phyloP scores from a whole-genome alignment of 768 basidiomycete genomes.

The Boletus edulis region DNA sequence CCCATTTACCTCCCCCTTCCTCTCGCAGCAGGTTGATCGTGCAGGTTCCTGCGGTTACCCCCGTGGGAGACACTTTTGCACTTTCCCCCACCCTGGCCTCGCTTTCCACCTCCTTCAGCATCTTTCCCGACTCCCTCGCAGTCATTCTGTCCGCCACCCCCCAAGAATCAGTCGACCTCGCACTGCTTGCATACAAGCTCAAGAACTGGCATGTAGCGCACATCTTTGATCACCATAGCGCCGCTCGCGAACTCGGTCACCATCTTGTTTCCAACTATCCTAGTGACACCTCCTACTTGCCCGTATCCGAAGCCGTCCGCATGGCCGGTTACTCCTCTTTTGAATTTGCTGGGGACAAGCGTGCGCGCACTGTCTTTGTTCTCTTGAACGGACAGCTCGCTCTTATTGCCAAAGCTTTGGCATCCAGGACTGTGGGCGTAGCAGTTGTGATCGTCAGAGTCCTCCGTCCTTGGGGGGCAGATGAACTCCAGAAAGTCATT shows the following conservation, averaged over 20 bases:
- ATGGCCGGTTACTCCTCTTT: conserved; percentile 71
- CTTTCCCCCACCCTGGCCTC: conserved; percentile 77
- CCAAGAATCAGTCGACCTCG: conserved; percentile 77
- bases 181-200: conserved; percentile 71
- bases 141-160: conserved; percentile 83
- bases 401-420: conserved; percentile 54
- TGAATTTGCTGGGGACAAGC: conserved; percentile 65
- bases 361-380: conserved; percentile 66
- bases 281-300: conserved; percentile 26
- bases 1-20: conserved; percentile 64
- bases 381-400: conserved; percentile 76
- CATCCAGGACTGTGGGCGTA: conserved; percentile 43
- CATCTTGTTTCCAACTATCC: conserved; percentile 39
- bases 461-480: conserved; percentile 79
- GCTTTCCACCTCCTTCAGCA: conserved; percentile 54
- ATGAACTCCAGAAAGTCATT: conserved; percentile 55
- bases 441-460: conserved; percentile 74
- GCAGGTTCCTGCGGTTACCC: conserved; percentile 76
- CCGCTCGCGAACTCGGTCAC: conserved; percentile 73
- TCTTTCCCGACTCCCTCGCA: conserved; percentile 64
- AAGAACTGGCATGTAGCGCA: conserved; percentile 74
- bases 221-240: conserved; percentile 84
- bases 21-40: conserved; percentile 69
- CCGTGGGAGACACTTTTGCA: conserved; percentile 60
- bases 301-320: conserved; percentile 49